These are phyloP conservation scores for Phylloporus scabripes DNA, from an alignment of 768 basidiomycete species.

Conservation along the genomic window DNA sequence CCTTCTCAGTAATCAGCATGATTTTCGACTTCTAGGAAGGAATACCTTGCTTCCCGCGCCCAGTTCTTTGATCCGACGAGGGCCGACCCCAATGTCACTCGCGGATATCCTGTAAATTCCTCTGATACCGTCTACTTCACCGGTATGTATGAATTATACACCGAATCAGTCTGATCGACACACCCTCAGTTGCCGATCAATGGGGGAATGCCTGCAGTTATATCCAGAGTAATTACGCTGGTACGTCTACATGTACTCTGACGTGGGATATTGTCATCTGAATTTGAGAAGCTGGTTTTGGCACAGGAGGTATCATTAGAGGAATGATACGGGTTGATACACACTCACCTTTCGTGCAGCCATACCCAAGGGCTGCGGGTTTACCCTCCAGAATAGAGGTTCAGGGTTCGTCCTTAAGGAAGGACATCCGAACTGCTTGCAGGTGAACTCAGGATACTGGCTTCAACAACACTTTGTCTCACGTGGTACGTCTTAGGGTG, in stretches of 20 bases:
- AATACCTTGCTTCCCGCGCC: conserved; percentile 78
- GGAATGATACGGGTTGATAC: background rate
- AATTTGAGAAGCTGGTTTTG: conserved; percentile 56
- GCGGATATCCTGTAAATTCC: conserved; percentile 77
- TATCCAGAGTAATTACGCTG: conserved; percentile 86
- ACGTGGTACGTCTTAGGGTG: conserved; percentile 45
- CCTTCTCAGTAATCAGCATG: background rate
- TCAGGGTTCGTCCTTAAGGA: conserved; percentile 74
- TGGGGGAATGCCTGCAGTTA: conserved; percentile 89
- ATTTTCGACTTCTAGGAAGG: conserved; percentile 38
- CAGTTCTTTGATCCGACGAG: conserved; percentile 67
- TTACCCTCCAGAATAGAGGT: conserved; percentile 94
- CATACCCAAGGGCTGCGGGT: conserved; percentile 90
- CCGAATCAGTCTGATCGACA: background rate
- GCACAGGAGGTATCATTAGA: conserved; percentile 62
- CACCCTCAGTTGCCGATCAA: conserved; percentile 64
- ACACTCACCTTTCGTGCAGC: conserved; percentile 39
- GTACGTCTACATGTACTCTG: conserved; percentile 31
- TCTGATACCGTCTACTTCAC: conserved; percentile 96
- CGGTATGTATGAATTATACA: conserved; percentile 37
- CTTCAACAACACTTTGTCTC: background rate
- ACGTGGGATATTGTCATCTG: background rate
- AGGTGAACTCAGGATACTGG: conserved; percentile 38
- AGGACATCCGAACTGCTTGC: conserved; percentile 79
- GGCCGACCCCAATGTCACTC: conserved; percentile 59